phyloP scores from a whole-genome alignment of 495 filamentous ascomycete genomes.

The Venustampulla echinocandica region DNA sequence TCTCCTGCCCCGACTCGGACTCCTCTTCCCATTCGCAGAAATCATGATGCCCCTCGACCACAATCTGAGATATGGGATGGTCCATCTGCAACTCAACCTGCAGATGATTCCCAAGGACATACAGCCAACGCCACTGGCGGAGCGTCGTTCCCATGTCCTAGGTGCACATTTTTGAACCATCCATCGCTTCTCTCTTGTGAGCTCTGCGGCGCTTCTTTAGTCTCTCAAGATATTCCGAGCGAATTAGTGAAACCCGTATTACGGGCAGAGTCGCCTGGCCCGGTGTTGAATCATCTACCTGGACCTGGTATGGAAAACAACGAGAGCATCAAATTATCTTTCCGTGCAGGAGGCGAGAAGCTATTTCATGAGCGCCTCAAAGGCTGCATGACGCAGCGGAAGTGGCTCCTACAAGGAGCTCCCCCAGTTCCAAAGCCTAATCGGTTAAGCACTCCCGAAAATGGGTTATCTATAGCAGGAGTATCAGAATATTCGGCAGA shows the following conservation, averaged over 20 bases:
- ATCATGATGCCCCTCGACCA: slow-evolving; percentile 8
- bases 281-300: slow-evolving; percentile 37
- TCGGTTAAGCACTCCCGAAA: slow-evolving; percentile 20
- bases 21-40: slow-evolving; percentile 19
- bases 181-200: slow-evolving; percentile 80
- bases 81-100: neutral
- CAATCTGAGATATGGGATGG: slow-evolving; percentile 15
- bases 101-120: neutral
- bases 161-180: slow-evolving; percentile 93
- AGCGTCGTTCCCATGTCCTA: slow-evolving; percentile 60
- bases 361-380: slow-evolving; percentile 86
- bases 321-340: slow-evolving; percentile 85
- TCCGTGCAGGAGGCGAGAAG: slow-evolving; percentile 80
- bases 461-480: slow-evolving; percentile 12
- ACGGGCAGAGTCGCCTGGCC: slow-evolving; percentile 72
- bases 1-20: slow-evolving; percentile 8
- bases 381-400: slow-evolving; percentile 77
- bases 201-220: slow-evolving; percentile 75
- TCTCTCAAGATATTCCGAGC: slow-evolving; percentile 44
- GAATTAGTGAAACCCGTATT: slow-evolving; percentile 28
- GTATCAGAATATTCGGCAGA: slow-evolving; percentile 24
- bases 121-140: slow-evolving; percentile 2
- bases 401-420: slow-evolving; percentile 90
- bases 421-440: slow-evolving; percentile 75
- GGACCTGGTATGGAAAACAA: slow-evolving; percentile 44